phyloP scores from a whole-genome alignment of 2,329 filamentous ascomycete species.

The Colletotrichum cordylinicola region DNA sequence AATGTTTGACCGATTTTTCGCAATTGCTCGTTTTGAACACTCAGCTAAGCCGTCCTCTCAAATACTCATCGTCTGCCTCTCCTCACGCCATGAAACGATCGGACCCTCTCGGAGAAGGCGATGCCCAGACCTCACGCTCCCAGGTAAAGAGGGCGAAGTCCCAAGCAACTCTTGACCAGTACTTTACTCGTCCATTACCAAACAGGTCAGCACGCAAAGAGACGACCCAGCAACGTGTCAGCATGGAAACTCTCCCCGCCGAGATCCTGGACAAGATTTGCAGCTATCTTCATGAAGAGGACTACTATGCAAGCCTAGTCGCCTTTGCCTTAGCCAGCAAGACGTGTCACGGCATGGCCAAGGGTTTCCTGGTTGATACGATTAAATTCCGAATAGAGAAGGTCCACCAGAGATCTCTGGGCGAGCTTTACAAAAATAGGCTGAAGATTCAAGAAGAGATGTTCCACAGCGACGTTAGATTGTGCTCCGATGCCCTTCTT shows the following conservation, averaged over 20 bases:
- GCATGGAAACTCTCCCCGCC: neutral
- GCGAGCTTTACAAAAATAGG: too few relatives aligned
- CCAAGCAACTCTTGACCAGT: neutral
- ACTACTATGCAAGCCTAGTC: neutral
- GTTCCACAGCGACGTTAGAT: neutral
- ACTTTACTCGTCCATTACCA: neutral
- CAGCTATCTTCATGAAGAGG: neutral
- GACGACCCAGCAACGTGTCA: neutral
- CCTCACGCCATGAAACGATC: too few relatives aligned
- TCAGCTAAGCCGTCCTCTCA: too few relatives aligned
- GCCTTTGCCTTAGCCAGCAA: neutral
- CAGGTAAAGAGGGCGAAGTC: neutral
- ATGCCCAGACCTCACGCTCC: neutral
- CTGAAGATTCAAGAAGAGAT: neutral
- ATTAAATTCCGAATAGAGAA: too few relatives aligned
- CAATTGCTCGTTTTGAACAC: too few relatives aligned
- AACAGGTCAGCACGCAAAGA: neutral
- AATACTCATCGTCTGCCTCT: too few relatives aligned
- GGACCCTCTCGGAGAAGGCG: too few relatives aligned
- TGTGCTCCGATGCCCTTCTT: neutral
- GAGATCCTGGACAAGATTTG: neutral
- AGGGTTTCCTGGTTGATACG: neutral
- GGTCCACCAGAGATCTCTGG: too few relatives aligned
- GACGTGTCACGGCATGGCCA: neutral
- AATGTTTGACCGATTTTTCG: too few relatives aligned